phyloP scores from a whole-genome alignment of 352 stramenopile species.

The Globisporangium lucens region DNA sequence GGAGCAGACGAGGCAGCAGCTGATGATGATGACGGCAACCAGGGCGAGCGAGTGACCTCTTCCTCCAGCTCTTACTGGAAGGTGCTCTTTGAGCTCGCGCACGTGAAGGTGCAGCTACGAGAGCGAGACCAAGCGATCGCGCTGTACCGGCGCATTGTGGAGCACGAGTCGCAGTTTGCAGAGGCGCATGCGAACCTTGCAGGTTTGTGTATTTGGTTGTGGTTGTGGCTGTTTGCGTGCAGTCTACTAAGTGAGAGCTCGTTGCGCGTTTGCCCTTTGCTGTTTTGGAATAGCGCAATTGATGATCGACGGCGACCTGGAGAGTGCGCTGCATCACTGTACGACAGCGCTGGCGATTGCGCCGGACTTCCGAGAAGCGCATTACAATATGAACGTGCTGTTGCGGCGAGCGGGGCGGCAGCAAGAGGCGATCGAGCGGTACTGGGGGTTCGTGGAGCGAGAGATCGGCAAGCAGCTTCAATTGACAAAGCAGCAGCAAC shows the following conservation, averaged over 20 bases:
- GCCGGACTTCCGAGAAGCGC: constrained; percentile 31
- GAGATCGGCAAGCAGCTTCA: constrained; percentile 57
- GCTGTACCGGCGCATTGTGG: constrained; percentile 32
- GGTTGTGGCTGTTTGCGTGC: too few species aligned
- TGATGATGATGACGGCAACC: background rate
- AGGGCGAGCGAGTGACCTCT: background rate
- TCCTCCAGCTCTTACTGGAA: constrained; percentile 3
- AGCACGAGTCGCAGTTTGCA: constrained; percentile 22
- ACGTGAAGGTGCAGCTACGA: constrained; percentile 15
- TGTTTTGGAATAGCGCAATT: constrained; percentile 25
- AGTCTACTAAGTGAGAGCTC: background rate
- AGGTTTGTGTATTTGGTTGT: background rate
- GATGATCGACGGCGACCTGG: constrained; percentile 29
- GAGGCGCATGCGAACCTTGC: constrained; percentile 56
- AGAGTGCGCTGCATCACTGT: constrained; percentile 38
- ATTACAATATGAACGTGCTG: constrained; percentile 67
- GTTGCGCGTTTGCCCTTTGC: background rate
- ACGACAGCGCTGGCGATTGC: constrained; percentile 27
- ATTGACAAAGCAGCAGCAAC: constrained; percentile 37
- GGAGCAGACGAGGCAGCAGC: background rate
- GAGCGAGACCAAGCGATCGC: constrained; percentile 27
- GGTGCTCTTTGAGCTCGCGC: constrained; percentile 23
- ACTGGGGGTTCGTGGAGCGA: constrained; percentile 71
- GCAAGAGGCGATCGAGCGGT: constrained; percentile 37
- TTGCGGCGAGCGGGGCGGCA: constrained; percentile 47